Evolutionary conservation across 768 basidiomycete species (phyloP), one percentile per base, ranked within the genome.

Genomic region (Mycena sanguinolenta): DNA sequence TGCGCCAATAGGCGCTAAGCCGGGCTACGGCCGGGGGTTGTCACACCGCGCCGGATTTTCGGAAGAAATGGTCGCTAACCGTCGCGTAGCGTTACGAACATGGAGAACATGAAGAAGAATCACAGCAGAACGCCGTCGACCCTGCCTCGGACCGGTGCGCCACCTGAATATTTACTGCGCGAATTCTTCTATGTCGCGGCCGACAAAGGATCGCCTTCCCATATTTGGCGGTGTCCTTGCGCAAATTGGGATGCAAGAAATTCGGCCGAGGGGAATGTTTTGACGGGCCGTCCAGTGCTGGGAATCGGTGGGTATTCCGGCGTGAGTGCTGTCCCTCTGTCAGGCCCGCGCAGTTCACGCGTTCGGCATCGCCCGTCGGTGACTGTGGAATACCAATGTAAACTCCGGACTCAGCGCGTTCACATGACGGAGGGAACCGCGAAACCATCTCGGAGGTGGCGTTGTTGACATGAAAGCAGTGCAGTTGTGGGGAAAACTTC

Each of bases 401-500:
- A 27, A 3, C 9, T 17, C 44, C 38, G 19, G 6, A 16, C 27
- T 21, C 23, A 3, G 21, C 49, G 23, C 39, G 38, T 12, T 39
- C 71, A 68, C 62, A 63, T 68, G 71, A 67, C 49, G 21, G 58
- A 19, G 30, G 46, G 52, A 30, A 36, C 34, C n/a, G 62, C 44
- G 32, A 49, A 6, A 58, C 13, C n/a, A 53, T 39, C 42, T 32
- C 38, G 25, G 50, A 52, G 59, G 60, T 46, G 62, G 60, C 67
- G 44, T n/a, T 44, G 21, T 67, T 61, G 55, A 69, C 61, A 44
- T 49, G 52, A 66, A 69, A 66, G 71, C 71, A 60, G 60, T 73
- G 64, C 64, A 50, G 25, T 63, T 73, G 71, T 36, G 71, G 71
- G 71, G 71, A 73, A 73, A 21, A 32, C 53, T 54, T 53, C n/a